These are phyloP conservation scores for Gonium pectorale DNA, from an alignment of 139 green algal genomes.

Conservation along the genomic window DNA sequence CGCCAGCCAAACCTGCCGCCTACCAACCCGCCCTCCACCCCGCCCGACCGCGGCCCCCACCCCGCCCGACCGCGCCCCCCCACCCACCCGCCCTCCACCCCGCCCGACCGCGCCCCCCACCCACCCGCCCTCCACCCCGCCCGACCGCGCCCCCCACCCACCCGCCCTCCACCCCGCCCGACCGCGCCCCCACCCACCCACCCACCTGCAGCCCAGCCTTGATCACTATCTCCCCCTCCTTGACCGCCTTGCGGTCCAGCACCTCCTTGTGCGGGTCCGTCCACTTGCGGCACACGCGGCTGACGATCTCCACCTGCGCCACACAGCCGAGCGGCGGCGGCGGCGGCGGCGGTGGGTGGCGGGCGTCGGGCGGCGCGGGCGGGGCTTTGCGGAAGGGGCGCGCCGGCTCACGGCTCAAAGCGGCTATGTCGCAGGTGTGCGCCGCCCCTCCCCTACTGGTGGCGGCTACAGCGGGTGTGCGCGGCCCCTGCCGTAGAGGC, in stretches of 20 bases:
- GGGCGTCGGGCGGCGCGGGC: too few species aligned
- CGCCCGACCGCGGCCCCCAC: too few species aligned
- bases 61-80: not conserved
- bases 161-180: not conserved
- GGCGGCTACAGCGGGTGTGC: too few species aligned
- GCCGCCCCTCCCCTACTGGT: too few species aligned
- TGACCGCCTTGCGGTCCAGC: slow-evolving; percentile 46
- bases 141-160: not conserved
- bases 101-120: not conserved
- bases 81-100: not conserved
- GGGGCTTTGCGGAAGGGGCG: too few species aligned
- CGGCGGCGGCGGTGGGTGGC: too few species aligned
- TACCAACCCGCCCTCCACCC: too few species aligned
- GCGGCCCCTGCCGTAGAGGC: too few species aligned
- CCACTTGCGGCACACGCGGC: slow-evolving; percentile 55
- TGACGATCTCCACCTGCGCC: slow-evolving; percentile 56
- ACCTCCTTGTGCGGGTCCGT: slow-evolving; percentile 51
- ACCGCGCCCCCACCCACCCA: not conserved
- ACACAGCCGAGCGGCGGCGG: too few species aligned
- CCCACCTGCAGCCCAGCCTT: slow-evolving; percentile 45
- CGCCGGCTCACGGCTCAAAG: too few species aligned
- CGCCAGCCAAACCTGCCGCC: too few species aligned
- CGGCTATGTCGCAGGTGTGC: too few species aligned
- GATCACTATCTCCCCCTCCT: slow-evolving; percentile 56
- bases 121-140: not conserved